Conservation (phyloP, 768 basidiomycete genomes). For the Boletus subcaerulescens region DNA sequence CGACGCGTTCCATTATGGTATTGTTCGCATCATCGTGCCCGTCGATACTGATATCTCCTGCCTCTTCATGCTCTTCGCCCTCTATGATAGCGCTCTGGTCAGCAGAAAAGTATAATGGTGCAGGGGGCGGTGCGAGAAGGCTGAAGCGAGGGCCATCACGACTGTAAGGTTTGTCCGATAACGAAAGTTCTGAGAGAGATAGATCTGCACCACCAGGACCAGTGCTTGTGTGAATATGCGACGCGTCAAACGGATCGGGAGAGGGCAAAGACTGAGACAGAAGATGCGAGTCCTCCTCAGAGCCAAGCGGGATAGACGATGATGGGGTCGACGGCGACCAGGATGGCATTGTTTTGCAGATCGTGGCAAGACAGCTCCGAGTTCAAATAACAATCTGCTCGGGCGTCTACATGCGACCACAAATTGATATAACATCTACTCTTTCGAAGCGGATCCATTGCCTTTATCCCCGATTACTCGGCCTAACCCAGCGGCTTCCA, state of each 20-base stretch:
- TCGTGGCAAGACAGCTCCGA: neutral
- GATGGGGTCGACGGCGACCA: slow-evolving; percentile 32
- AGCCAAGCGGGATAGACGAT: slow-evolving; percentile 22
- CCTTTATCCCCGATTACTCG: neutral
- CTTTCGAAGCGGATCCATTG: slow-evolving; percentile 14
- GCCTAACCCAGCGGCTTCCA: slow-evolving; percentile 20
- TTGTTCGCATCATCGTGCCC: slow-evolving; percentile 17
- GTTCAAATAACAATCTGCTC: too few species aligned
- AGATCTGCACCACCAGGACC: slow-evolving; percentile 49
- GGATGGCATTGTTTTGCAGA: slow-evolving; percentile 20
- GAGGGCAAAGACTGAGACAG: slow-evolving; percentile 47
- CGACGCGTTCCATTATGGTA: slow-evolving; percentile 23
- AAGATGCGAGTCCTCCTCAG: slow-evolving; percentile 36
- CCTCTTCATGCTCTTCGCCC: slow-evolving; percentile 21
- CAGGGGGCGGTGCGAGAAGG: slow-evolving; percentile 30
- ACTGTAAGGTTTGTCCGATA: slow-evolving; percentile 33
- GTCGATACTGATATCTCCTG: slow-evolving; percentile 5
- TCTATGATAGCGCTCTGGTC: slow-evolving; percentile 28
- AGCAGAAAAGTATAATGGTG: slow-evolving; percentile 10
- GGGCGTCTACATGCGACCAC: neutral
- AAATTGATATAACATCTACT: neutral
- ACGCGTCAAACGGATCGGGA: slow-evolving; percentile 29
- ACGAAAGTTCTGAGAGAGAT: slow-evolving; percentile 55
- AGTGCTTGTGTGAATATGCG: slow-evolving; percentile 28
- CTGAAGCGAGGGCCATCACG: slow-evolving; percentile 34